These are phyloP conservation scores for Monosporascus sp. DNA, from an alignment of 2,329 filamentous ascomycete genomes.

Conservation along the genomic window DNA sequence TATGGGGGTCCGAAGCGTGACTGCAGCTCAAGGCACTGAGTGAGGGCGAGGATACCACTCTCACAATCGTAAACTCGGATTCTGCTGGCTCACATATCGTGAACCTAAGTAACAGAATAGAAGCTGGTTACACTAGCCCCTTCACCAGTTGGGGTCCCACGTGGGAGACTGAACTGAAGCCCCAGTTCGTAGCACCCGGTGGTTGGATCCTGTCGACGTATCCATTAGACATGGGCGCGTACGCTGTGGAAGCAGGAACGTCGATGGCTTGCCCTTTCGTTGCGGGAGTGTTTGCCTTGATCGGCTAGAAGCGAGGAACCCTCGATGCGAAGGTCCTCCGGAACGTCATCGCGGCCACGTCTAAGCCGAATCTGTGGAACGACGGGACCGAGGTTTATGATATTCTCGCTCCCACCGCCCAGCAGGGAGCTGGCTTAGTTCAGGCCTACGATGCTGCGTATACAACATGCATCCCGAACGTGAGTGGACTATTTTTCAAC, in stretches of 20 bases:
- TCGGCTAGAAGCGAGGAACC: slow-evolving; percentile 22
- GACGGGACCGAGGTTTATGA: slow-evolving; percentile 15
- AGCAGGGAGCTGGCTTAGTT: slow-evolving; percentile 38
- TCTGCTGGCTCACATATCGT: slow-evolving; percentile 6
- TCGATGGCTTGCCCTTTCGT: slow-evolving; percentile 47
- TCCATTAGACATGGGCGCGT: slow-evolving; percentile 32
- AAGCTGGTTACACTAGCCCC: slow-evolving; percentile 31
- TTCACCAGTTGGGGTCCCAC: slow-evolving; percentile 42
- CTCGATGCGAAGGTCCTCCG: slow-evolving; percentile 17
- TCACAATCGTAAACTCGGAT: slow-evolving; percentile 11
- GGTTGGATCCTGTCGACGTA: slow-evolving; percentile 46
- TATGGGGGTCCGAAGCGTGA: slow-evolving; percentile 11
- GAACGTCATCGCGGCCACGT: slow-evolving; percentile 20
- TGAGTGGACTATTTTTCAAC: slow-evolving; percentile 37
- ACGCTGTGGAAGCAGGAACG: slow-evolving; percentile 47
- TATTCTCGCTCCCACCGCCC: slow-evolving; percentile 27
- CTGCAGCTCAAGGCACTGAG: slow-evolving; percentile 12
- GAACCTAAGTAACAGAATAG: slow-evolving; percentile 8
- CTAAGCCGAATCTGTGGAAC: slow-evolving; percentile 23
- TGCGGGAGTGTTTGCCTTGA: slow-evolving; percentile 32
- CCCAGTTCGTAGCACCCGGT: slow-evolving; percentile 40
- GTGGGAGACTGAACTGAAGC: slow-evolving; percentile 40
- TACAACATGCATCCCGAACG: slow-evolving; percentile 30
- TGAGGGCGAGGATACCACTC: slow-evolving; percentile 12
- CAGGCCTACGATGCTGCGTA: slow-evolving; percentile 36